Base-by-base conservation (phyloP, 768 basidiomycete species). In the Tylopilus sp. region DNA sequence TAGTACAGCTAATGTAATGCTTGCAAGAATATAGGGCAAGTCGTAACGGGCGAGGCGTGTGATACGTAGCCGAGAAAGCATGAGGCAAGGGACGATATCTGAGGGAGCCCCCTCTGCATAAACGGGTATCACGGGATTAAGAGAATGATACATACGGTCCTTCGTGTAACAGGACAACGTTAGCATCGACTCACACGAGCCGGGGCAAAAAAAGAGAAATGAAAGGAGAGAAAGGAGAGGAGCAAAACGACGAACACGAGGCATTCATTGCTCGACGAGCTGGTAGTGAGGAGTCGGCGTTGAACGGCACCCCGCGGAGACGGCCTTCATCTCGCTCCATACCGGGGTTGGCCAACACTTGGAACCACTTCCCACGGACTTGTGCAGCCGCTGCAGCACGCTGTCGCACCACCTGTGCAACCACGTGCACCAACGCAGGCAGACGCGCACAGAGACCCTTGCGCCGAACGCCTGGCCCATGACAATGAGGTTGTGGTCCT, bases 381-480 rank as follows among this genome's bases (percentile, higher is more conserved):
- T 8, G 8, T 45, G 52, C 23, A 62, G n/a, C 40, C 40, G 20
- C 20, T 44, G 44, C 22, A 53, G 17, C 18, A 57, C 31, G 47
- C 18, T 17, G 36, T 47, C 49, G 47, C 41, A 63, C 54, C 55
- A 43, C 48, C 38, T 51, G n/a, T 21, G 51, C 23, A 62, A 6
- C 60, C 59, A 62, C 25, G 63, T 53, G 57, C 60, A 63, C 63
- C 63, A 63, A 6, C 52, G 47, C 52, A 65, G 4, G 47, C 51
- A 56, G 25, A 63, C n/a, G 38, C 49, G 45, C 35, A 56, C 63
- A 15, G 63, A 56, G 31, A 51, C 63, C n/a, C 55, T 38, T 0
- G 60, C 63, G 4, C 62, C 62, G 17, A 63, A 63, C 20, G 63
- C 62, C 57, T 63, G 63, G n/a, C 51, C 63, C 1, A 54, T 46